Evolutionary conservation across 2,329 filamentous ascomycete species (phyloP).

Genomic region (Fusarium veterinarium): DNA sequence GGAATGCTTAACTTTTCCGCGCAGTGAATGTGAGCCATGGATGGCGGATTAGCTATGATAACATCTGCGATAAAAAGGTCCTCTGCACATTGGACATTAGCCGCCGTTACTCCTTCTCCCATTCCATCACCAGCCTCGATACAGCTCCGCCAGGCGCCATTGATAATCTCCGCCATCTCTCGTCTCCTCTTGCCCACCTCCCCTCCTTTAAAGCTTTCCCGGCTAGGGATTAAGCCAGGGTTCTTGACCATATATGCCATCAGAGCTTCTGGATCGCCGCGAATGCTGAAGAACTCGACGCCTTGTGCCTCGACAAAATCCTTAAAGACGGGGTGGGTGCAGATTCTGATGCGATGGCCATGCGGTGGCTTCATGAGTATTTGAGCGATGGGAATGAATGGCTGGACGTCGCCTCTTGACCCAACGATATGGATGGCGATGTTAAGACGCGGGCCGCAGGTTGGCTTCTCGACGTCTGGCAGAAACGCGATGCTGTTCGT

Average conservation of each 20-base stretch:
- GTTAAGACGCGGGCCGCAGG: conserved; percentile 47
- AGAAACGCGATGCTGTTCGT: conserved; percentile 34
- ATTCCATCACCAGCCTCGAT: conserved; percentile 51
- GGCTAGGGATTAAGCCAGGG: conserved; percentile 52
- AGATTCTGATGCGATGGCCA: conserved; percentile 66
- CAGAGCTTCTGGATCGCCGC: conserved; percentile 64
- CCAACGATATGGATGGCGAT: conserved; percentile 31
- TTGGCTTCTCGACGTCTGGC: conserved; percentile 29
- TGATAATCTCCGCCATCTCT: conserved; percentile 52
- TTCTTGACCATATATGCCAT: conserved; percentile 57
- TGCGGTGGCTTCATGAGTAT: conserved; percentile 48
- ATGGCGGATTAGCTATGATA: conserved; percentile 66
- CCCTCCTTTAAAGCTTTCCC: conserved; percentile 50
- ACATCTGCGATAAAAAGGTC: conserved; percentile 62
- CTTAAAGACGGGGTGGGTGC: conserved; percentile 66
- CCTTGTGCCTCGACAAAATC: conserved; percentile 63
- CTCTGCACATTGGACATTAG: conserved; percentile 36
- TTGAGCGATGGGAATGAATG: conserved; percentile 68
- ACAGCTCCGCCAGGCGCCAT: conserved; percentile 52
- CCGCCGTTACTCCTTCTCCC: conserved; percentile 42
- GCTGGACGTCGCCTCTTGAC: conserved; percentile 56
- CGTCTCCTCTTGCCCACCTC: conserved; percentile 51
- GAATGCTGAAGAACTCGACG: conserved; percentile 67
- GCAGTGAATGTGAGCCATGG: conserved; percentile 63
- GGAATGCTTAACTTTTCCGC: conserved; percentile 61